phyloP scores from a whole-genome alignment of 768 basidiomycete species.

The Podaxis sp. region DNA sequence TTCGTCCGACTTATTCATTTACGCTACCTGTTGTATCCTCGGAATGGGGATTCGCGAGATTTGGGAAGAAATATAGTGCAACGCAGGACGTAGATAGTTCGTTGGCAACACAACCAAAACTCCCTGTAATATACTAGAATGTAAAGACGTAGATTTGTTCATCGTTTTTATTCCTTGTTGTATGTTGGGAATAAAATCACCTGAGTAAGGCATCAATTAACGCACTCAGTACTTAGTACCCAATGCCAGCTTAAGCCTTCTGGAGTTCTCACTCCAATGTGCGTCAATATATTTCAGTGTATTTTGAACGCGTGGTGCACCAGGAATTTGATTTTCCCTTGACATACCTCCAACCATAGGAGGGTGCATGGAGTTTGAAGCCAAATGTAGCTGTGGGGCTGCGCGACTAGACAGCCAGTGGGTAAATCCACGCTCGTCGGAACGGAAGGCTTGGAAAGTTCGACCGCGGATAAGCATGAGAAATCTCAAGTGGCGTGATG shows the following conservation, averaged over 20 bases:
- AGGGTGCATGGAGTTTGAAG: too few relatives aligned
- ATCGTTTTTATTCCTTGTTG: neutral
- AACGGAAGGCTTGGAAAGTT: neutral
- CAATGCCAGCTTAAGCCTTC: too few relatives aligned
- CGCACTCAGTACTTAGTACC: too few relatives aligned
- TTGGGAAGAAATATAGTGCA: neutral
- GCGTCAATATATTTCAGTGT: too few relatives aligned
- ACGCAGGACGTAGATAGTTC: neutral
- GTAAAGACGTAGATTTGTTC: neutral
- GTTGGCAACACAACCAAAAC: neutral
- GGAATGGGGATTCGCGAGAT: neutral
- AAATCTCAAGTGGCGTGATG: too few relatives aligned
- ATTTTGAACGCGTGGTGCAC: too few relatives aligned
- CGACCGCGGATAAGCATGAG: neutral
- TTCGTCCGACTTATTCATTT: neutral
- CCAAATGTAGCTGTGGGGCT: too few relatives aligned
- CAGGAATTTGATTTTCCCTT: too few relatives aligned
- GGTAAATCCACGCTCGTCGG: neutral
- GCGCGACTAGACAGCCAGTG: neutral
- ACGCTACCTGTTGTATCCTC: neutral
- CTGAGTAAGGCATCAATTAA: too few relatives aligned
- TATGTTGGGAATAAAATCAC: neutral
- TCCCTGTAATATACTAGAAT: slow-evolving; percentile 10
- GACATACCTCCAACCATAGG: too few relatives aligned
- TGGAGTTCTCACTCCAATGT: too few relatives aligned